Evolutionary conservation across 805 yeast genomes (phyloP).

Genomic region (Metschnikowia anglica): DNA sequence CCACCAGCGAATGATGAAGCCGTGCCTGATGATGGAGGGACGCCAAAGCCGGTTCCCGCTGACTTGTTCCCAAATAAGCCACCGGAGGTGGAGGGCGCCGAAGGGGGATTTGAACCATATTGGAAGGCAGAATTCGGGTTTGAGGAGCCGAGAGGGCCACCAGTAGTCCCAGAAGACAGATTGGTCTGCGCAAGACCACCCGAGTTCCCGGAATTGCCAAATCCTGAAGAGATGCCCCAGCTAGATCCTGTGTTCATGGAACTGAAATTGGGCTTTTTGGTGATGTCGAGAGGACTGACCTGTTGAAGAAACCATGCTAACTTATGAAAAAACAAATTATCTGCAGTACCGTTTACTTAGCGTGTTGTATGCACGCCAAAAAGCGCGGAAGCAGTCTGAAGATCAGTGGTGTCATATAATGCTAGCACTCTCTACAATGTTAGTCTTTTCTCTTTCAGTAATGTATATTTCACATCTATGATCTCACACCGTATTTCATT

Average conservation of each 20-base stretch:
- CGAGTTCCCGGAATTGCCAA: constrained; percentile 8
- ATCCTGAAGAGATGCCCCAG: constrained; percentile 20
- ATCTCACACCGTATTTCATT: too few species aligned
- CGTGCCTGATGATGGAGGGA: background rate
- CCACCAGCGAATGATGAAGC: constrained; percentile 5
- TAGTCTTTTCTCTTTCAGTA: too few species aligned
- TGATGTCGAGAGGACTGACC: background rate
- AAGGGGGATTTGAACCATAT: background rate
- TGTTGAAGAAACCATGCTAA: constrained; percentile 2
- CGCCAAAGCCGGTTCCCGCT: background rate
- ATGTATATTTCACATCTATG: too few species aligned
- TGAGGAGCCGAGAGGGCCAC: constrained; percentile 2
- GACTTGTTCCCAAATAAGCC: constrained; percentile 7
- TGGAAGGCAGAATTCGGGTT: constrained; percentile 1
- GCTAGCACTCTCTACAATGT: too few species aligned
- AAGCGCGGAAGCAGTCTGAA: background rate
- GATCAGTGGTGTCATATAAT: too few species aligned
- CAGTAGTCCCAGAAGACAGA: constrained; percentile 1
- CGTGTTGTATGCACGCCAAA: background rate
- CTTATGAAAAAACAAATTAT: background rate
- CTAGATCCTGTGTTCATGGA: constrained; percentile 17
- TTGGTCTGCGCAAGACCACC: constrained; percentile 11
- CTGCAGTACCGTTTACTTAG: background rate
- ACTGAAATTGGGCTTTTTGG: background rate
- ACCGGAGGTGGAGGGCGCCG: constrained; percentile 7